Conservation (phyloP, 1,284 basidiomycete species). For the Farysia itapuensis region DNA sequence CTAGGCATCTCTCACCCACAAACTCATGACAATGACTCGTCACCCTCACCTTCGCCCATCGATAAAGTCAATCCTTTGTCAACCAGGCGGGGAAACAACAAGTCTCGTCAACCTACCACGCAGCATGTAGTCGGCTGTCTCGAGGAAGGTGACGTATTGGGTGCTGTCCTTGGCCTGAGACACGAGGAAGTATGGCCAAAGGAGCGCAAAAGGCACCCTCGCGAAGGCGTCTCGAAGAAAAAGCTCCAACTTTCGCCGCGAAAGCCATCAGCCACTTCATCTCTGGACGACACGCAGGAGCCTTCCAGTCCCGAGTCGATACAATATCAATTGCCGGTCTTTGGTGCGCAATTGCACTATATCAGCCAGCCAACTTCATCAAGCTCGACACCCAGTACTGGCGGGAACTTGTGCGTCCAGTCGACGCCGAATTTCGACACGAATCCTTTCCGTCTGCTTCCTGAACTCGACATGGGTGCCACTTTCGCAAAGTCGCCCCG, state of each 20-base stretch:
- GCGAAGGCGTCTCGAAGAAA: neutral
- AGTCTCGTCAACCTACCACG: constrained; percentile 4
- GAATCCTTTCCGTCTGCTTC: constrained; percentile 6
- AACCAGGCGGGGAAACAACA: no score
- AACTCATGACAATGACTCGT: no score
- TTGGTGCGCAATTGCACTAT: neutral
- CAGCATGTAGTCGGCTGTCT: constrained; percentile 16
- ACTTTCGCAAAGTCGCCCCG: constrained; percentile 15
- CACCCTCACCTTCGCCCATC: neutral
- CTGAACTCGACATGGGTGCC: constrained; percentile 18
- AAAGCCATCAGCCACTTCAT: neutral
- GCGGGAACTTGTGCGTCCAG: constrained; percentile 1
- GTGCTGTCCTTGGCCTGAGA: constrained; percentile 48
- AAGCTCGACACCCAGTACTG: constrained; percentile 8
- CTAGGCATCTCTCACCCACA: no score
- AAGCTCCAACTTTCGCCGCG: neutral
- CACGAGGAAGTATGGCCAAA: constrained; percentile 22
- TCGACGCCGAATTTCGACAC: neutral
- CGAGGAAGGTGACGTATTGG: constrained; percentile 48
- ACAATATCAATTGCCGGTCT: neutral
- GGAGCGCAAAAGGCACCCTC: no score
- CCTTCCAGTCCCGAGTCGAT: neutral
- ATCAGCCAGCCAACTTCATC: constrained; percentile 4
- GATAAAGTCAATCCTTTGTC: no score
- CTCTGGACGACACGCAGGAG: neutral